phyloP scores from a whole-genome alignment of 768 basidiomycete species.

The Tricholoma sp. region DNA sequence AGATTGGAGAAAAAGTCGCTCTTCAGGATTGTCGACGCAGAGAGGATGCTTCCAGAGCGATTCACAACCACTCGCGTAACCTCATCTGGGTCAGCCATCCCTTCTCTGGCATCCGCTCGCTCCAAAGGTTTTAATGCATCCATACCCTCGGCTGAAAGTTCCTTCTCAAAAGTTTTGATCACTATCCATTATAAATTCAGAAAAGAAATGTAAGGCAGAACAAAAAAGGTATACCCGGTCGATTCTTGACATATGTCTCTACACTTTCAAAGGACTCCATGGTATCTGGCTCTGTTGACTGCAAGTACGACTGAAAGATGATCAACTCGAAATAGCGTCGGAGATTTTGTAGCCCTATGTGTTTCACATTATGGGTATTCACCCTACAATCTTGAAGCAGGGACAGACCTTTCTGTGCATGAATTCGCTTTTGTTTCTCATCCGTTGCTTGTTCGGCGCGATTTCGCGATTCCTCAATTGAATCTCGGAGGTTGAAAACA shows the following conservation, averaged over 20 bases:
- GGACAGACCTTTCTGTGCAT: constrained; percentile 67
- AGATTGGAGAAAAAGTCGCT: constrained; percentile 91
- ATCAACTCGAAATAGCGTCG: constrained; percentile 82
- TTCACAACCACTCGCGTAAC: constrained; percentile 81
- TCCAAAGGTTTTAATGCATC: constrained; percentile 80
- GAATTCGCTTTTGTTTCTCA: constrained; percentile 57
- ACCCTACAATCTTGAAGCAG: not conserved
- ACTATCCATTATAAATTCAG: constrained; percentile 42
- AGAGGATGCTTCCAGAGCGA: constrained; percentile 80
- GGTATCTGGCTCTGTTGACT: constrained; percentile 77
- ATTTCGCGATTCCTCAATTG: constrained; percentile 80
- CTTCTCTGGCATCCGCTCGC: constrained; percentile 58
- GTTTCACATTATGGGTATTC: constrained; percentile 4
- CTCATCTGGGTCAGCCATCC: constrained; percentile 85
- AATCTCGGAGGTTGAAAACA: constrained; percentile 80
- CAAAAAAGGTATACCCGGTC: constrained; percentile 68
- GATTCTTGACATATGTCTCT: constrained; percentile 74
- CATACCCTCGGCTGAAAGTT: constrained; percentile 72
- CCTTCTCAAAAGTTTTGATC: constrained; percentile 93
- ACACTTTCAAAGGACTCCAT: constrained; percentile 70
- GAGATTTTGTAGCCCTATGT: constrained; percentile 69
- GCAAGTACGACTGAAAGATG: constrained; percentile 86
- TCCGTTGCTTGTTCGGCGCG: constrained; percentile 74
- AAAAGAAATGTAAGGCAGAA: not conserved
- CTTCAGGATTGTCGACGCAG: constrained; percentile 91